Evolutionary conservation across 2,329 filamentous ascomycete genomes (phyloP).

Genomic region (Cercospora zeae-maydis): DNA sequence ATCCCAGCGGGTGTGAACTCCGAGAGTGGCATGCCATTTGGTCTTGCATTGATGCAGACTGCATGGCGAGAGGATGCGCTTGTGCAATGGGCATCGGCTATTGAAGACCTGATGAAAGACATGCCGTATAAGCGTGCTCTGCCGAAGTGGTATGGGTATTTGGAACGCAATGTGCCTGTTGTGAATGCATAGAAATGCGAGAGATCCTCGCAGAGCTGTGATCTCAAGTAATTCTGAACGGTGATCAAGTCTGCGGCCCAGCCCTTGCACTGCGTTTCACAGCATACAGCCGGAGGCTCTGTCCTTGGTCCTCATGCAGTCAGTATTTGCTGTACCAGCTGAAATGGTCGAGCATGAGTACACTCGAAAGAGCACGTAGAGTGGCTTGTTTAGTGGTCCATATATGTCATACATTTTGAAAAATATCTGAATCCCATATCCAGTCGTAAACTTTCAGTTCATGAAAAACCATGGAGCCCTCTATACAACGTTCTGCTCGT

Average conservation of each 20-base stretch:
- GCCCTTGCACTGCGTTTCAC: too few relatives aligned
- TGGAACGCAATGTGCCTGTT: constrained; percentile 39
- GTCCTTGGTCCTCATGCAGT: too few relatives aligned
- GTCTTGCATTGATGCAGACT: constrained; percentile 40
- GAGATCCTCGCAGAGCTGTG: background rate
- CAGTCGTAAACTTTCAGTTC: background rate
- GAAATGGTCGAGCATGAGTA: too few relatives aligned
- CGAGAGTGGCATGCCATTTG: constrained; percentile 45
- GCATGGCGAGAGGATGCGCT: constrained; percentile 36
- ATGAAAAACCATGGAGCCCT: background rate
- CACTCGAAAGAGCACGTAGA: too few relatives aligned
- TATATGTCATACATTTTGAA: background rate
- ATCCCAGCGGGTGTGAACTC: constrained; percentile 59
- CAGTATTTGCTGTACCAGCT: too few relatives aligned
- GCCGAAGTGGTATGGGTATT: constrained; percentile 40
- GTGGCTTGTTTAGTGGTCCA: too few relatives aligned
- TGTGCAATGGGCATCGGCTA: constrained; percentile 42
- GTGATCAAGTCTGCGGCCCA: background rate
- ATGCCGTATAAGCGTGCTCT: constrained; percentile 27
- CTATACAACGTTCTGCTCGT: constrained; percentile 49
- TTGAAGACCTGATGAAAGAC: constrained; percentile 40
- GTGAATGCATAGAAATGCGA: constrained; percentile 9
- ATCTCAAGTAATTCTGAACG: background rate
- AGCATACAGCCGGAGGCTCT: too few relatives aligned
- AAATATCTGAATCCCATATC: background rate